phyloP scores from a whole-genome alignment of 169 alveolate genomes.

The Blepharisma undulans region DNA sequence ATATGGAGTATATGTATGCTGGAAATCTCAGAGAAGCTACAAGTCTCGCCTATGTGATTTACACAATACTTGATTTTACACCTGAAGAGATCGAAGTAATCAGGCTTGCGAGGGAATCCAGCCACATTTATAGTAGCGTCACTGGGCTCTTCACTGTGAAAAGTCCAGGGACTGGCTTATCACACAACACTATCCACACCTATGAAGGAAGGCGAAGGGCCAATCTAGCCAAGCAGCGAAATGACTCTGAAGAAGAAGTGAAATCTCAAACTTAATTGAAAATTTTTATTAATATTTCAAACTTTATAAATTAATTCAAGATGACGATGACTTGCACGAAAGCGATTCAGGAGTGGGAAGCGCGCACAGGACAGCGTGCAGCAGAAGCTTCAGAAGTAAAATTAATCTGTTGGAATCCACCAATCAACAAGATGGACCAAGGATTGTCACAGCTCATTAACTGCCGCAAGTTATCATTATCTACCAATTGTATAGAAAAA shows the following conservation, averaged over 20 bases:
- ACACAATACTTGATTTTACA: slow-evolving; percentile 22
- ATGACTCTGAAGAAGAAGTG: neutral
- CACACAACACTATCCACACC: slow-evolving; percentile 42
- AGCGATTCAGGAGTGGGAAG: slow-evolving; percentile 69
- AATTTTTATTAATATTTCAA: no score
- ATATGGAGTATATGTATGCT: slow-evolving; percentile 35
- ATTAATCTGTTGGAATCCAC: slow-evolving; percentile 61
- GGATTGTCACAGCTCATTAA: slow-evolving; percentile 71
- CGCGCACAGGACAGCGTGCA: slow-evolving; percentile 52
- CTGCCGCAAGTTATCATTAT: slow-evolving; percentile 72
- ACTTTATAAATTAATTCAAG: neutral
- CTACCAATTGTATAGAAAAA: slow-evolving; percentile 78
- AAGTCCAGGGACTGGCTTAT: slow-evolving; percentile 36
- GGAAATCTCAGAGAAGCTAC: slow-evolving; percentile 36
- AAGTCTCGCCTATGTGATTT: slow-evolving; percentile 28
- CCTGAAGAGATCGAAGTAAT: slow-evolving; percentile 27
- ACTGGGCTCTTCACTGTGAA: neutral
- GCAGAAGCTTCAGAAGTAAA: slow-evolving; percentile 68
- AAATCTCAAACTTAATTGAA: neutral
- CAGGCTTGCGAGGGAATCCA: neutral
- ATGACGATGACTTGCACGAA: slow-evolving; percentile 56
- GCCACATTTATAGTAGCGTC: neutral
- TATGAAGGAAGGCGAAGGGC: slow-evolving; percentile 25
- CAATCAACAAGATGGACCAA: slow-evolving; percentile 81
- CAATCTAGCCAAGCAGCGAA: neutral